Conservation (phyloP, 1,284 basidiomycete genomes). For the Phaffia rhodozyma region DNA sequence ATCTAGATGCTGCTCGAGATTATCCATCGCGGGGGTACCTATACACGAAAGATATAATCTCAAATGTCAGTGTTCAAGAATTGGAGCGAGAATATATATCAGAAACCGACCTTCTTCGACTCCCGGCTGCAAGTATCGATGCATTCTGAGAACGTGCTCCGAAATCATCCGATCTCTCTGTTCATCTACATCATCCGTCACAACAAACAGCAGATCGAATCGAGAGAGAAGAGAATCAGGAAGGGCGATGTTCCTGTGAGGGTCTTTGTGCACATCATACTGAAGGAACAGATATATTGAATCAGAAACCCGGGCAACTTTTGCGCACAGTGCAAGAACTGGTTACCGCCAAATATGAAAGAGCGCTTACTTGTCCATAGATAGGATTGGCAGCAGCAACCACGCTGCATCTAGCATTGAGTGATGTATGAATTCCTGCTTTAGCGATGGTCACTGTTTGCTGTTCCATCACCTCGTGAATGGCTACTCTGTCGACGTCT, state of each 20-base stretch:
- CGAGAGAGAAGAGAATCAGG: conserved; percentile 96
- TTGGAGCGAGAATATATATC: not conserved
- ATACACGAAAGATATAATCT: not conserved
- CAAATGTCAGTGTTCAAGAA: not conserved
- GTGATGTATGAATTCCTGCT: conserved; percentile 94
- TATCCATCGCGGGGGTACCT: conserved; percentile 67
- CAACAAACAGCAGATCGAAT: conserved; percentile 97
- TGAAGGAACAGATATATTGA: conserved; percentile 30
- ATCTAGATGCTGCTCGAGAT: conserved; percentile 70
- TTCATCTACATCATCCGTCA: conserved; percentile 97
- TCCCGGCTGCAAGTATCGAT: conserved; percentile 90
- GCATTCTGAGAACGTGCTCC: conserved; percentile 95
- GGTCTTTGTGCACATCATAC: conserved; percentile 99
- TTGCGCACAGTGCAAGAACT: not conserved
- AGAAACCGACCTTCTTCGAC: conserved; percentile 67
- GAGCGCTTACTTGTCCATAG: conserved; percentile 70
- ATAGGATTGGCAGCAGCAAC: conserved; percentile 98
- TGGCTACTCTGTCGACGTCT: conserved; percentile 96
- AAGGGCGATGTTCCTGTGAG: conserved; percentile 95
- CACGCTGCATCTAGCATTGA: conserved; percentile 96
- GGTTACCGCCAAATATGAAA: not conserved
- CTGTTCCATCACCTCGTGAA: conserved; percentile 99
- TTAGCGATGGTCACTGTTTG: conserved; percentile 99
- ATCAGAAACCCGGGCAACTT: not conserved
- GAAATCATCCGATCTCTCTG: conserved; percentile 85